Conservation (phyloP, 1,284 basidiomycete species). For the Fomitopsis schrenkii region DNA sequence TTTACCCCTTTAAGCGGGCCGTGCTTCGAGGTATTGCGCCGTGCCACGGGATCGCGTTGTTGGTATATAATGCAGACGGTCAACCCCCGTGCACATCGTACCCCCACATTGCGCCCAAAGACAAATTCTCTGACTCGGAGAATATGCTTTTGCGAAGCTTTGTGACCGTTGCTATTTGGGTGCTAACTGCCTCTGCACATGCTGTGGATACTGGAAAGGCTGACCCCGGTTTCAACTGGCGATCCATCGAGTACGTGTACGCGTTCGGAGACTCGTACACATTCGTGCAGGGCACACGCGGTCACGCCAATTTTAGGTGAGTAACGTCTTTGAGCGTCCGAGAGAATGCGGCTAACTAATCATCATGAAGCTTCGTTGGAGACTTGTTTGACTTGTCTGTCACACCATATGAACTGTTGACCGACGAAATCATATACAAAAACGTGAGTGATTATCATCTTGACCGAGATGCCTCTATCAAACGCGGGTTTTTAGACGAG, state of each 20-base stretch:
- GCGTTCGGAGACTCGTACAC: background rate
- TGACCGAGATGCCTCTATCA: background rate
- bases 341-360: background rate
- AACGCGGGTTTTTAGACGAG: background rate
- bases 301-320: background rate
- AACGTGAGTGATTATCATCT: background rate
- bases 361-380: background rate
- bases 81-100: no score
- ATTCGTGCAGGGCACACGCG: background rate
- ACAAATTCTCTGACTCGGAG: no score
- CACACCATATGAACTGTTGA: background rate
- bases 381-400: background rate
- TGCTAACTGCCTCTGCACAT: background rate
- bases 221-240: background rate
- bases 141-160: background rate
- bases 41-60: no score
- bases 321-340: background rate
- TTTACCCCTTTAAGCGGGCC: background rate
- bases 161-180: background rate
- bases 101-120: no score
- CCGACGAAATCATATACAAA: background rate
- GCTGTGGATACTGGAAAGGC: background rate
- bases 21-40: no score
- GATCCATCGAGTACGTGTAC: background rate
- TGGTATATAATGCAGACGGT: no score